These are phyloP conservation scores for Acacia melanoxylon DNA, from an alignment of 306 rosid species.

Conservation along the genomic window DNA sequence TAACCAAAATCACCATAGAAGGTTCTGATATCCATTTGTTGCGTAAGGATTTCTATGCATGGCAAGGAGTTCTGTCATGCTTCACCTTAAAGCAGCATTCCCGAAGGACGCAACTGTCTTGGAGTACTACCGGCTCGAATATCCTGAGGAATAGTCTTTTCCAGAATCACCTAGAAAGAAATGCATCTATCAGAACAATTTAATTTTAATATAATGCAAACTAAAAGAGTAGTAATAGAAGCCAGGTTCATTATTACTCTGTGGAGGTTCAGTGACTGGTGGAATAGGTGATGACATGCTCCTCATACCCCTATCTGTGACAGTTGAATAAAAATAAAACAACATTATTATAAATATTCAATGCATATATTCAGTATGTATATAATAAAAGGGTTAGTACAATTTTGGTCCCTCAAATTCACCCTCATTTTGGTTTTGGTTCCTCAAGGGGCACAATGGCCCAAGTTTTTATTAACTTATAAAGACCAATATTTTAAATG, in stretches of 20 bases:
- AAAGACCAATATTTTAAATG: too few species aligned
- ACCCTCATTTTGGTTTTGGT: too few species aligned
- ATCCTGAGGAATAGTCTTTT: slow-evolving; percentile 41
- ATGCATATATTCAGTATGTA: background rate
- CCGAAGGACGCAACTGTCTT: slow-evolving; percentile 30
- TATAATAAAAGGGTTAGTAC: too few species aligned
- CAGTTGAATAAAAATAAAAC: slow-evolving; percentile 6
- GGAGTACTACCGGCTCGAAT: slow-evolving; percentile 33
- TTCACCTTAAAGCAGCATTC: slow-evolving; percentile 42
- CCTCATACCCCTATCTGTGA: slow-evolving; percentile 42
- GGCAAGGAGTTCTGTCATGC: slow-evolving; percentile 19
- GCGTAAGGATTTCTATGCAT: slow-evolving; percentile 31
- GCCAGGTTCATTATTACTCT: slow-evolving; percentile 55
- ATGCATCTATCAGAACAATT: slow-evolving; percentile 25
- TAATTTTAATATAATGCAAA: background rate
- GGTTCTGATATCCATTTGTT: slow-evolving; percentile 28
- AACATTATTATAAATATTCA: background rate
- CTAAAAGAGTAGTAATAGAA: slow-evolving; percentile 1
- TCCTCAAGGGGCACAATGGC: too few species aligned
- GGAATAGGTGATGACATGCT: slow-evolving; percentile 40
- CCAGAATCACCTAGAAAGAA: slow-evolving; percentile 63
- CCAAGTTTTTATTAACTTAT: too few species aligned
- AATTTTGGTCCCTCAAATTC: too few species aligned
- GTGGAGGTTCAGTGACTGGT: slow-evolving; percentile 52
- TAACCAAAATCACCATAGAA: slow-evolving; percentile 33